Evolutionary conservation across 495 filamentous ascomycete genomes (phyloP), one percentile per base, ranked within the genome.

Genomic region (Aspergillus diversus): DNA sequence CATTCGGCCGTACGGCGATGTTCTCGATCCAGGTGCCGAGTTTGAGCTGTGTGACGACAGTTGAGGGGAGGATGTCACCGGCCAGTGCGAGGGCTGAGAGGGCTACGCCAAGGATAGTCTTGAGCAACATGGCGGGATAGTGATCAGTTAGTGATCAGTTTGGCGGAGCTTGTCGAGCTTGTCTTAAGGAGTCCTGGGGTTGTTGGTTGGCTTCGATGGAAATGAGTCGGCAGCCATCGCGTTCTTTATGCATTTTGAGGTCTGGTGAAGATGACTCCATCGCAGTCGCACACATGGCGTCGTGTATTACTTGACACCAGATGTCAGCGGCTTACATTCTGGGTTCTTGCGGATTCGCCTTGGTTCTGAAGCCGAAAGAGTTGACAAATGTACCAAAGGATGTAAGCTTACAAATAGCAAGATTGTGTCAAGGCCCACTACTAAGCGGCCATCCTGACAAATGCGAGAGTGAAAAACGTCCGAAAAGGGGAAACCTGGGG

Each of bases 21-120:
- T 49, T 49, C 46, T 49, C 46, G 15, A 49, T n/a, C 46, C 46
- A 49, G 13, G 46, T 49, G 46, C 46, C 46, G 46, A 49, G 46
- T 17, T 15, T 17, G 16, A 49, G 46, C 46, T 49, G 46, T 1
- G 46, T 21, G 0, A 49, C 16, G 16, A 49, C 13, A 3, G 13
- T 49, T 17, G 46, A 49, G 46, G 46, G 46, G 46, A 49, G 46
- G 0, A 49, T 49, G 16, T 49, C 46, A 15, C 13, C 46, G 46
- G 46, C 46, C 46, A 16, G 13, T 15, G 46, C 46, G 46, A 49
- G 46, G 46, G 13, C 46, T 21, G 46, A 7, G 16, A 49, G 46
- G 46, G 46, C 46, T 21, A 49, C 12, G 5, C 46, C 2, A 49
- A 49, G 46, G 46, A 49, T 15, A 49, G 16, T 12, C 46, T n/a